Evolutionary conservation across 2,329 filamentous ascomycete species (phyloP).

Genomic region (Huntiella bhutanensis): DNA sequence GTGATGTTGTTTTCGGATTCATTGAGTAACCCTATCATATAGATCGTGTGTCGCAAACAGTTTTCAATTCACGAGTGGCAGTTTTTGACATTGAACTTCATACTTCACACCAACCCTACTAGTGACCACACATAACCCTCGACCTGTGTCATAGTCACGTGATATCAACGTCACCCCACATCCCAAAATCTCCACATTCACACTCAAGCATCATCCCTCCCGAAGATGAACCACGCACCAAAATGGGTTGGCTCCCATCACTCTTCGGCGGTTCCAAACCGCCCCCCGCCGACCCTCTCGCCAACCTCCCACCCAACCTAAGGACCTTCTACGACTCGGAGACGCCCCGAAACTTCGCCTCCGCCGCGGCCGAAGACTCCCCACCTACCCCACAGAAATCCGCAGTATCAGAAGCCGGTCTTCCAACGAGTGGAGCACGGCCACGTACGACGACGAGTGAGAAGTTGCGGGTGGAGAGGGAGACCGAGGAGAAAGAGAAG

Average conservation of each 20-base stretch:
- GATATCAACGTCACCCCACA: neutral
- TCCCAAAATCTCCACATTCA: neutral
- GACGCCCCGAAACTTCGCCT: slow-evolving; percentile 50
- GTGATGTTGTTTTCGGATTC: too few species aligned
- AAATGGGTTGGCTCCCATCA: slow-evolving; percentile 40
- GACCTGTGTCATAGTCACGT: neutral
- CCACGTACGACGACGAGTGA: neutral
- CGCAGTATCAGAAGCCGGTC: slow-evolving; percentile 4
- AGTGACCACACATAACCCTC: too few species aligned
- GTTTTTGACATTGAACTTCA: too few species aligned
- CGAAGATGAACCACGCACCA: neutral
- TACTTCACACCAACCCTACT: too few species aligned
- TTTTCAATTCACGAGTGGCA: too few species aligned
- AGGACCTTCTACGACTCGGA: slow-evolving; percentile 73
- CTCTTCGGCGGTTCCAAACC: slow-evolving; percentile 24
- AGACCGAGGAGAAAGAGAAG: slow-evolving; percentile 8
- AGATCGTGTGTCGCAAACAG: too few species aligned
- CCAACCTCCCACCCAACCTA: slow-evolving; percentile 63
- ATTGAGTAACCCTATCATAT: too few species aligned
- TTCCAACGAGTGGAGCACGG: slow-evolving; percentile 9
- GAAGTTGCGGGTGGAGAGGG: neutral
- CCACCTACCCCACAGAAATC: slow-evolving; percentile 7
- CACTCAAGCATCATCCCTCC: neutral
- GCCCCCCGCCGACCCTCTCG: slow-evolving; percentile 37
- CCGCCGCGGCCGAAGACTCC: slow-evolving; percentile 15